These are phyloP conservation scores for Globisporangium irregulare DNA, from an alignment of 352 stramenopile genomes.

Conservation along the genomic window DNA sequence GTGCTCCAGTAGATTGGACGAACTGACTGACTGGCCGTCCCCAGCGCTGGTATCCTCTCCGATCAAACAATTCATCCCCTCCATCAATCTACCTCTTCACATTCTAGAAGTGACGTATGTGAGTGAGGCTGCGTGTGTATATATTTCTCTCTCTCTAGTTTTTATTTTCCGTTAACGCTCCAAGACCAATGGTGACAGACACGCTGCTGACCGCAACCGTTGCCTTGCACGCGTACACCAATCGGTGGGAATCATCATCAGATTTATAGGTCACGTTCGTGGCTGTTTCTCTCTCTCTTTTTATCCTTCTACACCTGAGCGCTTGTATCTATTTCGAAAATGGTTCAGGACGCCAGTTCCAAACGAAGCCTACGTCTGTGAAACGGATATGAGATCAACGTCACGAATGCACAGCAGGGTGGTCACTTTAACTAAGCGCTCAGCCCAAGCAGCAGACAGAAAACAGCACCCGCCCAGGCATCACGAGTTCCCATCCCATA, in stretches of 20 bases:
- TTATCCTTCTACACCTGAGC: too few relatives aligned
- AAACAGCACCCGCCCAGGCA: not conserved
- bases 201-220: not conserved
- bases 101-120: not conserved
- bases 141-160: not conserved
- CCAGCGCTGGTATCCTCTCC: not conserved
- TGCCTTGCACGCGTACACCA: not conserved
- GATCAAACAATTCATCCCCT: not conserved
- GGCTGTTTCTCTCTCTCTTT: too few relatives aligned
- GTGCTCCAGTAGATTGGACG: constrained; percentile 34
- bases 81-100: not conserved
- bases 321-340: too few relatives aligned
- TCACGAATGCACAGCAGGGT: too few relatives aligned
- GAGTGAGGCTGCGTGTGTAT: not conserved
- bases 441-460: not conserved
- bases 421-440: too few relatives aligned
- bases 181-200: not conserved
- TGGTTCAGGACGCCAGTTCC: too few relatives aligned
- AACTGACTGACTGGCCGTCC: too few relatives aligned
- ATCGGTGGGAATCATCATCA: too few relatives aligned
- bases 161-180: not conserved
- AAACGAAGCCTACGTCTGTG: too few relatives aligned
- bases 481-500: not conserved
- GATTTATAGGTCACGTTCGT: too few relatives aligned
- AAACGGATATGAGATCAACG: too few relatives aligned